Base-by-base conservation (phyloP, 2,329 filamentous ascomycete species). In the Cladophialophora exuberans region DNA sequence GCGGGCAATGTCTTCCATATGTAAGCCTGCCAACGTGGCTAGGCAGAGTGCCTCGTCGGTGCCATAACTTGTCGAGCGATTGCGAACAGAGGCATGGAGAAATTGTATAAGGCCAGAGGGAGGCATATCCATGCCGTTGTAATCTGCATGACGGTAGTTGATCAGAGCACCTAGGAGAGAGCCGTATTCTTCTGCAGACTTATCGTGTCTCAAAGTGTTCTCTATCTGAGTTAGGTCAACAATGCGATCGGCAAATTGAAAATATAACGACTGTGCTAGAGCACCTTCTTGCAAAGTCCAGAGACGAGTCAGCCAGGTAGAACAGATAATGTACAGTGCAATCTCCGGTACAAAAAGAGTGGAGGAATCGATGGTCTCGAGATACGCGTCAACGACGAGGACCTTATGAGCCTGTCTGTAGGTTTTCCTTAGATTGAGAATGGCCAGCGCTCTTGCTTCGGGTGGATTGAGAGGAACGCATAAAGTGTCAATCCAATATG, bases 401-500 rank as follows among this genome's bases (percentile, higher is more conserved):
- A 45, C 42, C 6, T 11, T 26, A 30, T 26, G 18, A 9, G 42
- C 42, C 20, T 26, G 18, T 18, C n/a, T n/a, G 20, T 45, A 45
- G 3, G 42, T 45, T 30, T 20, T 45, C 11, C 26, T 20, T 10
- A 45, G n/a, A 39, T 39, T 39, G 2, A 39, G 15, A 11, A 39
- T 39, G 1, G 35, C 15, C 22, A 20, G 17, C 18, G 35, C 35
- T 11, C 35, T 15, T 18, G 35, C 35, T 11, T 39, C 35, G 10
- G 42, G 42, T 31, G 25, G 23, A 11, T 31, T 23, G 1, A 18
- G 25, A 9, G 42, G 42, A 9, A 45, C 42, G 15, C 42, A 45
- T 10, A 45, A 17, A 18, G 42, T 45, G 18, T 45, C 42, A 4
- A 31, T 45, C 42, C 42, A 45, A 17, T 30, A 45, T 11, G 35